Evolutionary conservation across 441 rosid species (phyloP).

Genomic region (Populus hybrid): DNA sequence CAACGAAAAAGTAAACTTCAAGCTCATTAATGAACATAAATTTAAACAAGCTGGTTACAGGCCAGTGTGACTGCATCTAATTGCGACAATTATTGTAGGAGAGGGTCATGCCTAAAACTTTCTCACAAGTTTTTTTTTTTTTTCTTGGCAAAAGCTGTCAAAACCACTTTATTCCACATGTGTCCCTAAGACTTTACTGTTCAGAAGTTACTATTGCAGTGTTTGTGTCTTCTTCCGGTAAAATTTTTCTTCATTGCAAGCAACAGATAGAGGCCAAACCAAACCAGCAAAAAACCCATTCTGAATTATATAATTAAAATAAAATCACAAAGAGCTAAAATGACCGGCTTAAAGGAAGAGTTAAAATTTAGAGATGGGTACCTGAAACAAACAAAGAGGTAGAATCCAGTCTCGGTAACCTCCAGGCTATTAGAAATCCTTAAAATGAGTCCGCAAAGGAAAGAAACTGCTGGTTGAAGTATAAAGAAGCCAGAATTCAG

Average conservation of each 20-base stretch:
- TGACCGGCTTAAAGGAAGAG: neutral
- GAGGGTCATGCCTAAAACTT: neutral
- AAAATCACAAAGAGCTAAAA: neutral
- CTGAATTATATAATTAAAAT: neutral
- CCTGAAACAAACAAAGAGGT: conserved; percentile 33
- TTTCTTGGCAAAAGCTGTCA: conserved; percentile 10
- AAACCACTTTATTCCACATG: conserved; percentile 14
- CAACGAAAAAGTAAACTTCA: neutral
- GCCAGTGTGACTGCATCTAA: conserved; percentile 10
- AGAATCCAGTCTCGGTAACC: conserved; percentile 22
- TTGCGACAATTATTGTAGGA: neutral
- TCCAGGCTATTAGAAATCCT: conserved; percentile 17
- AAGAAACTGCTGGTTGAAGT: conserved; percentile 10
- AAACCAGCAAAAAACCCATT: neutral
- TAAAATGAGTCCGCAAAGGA: conserved; percentile 8
- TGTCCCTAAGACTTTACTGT: conserved; percentile 12
- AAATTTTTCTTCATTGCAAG: neutral
- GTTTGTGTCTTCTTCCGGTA: neutral
- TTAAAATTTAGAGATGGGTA: conserved; percentile 14
- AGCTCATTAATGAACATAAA: conserved; percentile 1
- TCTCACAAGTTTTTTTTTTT: neutral
- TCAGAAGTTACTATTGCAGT: neutral
- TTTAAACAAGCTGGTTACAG: conserved; percentile 14
- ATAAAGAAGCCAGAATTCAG: conserved; percentile 17
- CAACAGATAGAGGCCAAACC: neutral